Evolutionary conservation across 306 rosid genomes (phyloP).

Genomic region (Mimosa bimucronata): DNA sequence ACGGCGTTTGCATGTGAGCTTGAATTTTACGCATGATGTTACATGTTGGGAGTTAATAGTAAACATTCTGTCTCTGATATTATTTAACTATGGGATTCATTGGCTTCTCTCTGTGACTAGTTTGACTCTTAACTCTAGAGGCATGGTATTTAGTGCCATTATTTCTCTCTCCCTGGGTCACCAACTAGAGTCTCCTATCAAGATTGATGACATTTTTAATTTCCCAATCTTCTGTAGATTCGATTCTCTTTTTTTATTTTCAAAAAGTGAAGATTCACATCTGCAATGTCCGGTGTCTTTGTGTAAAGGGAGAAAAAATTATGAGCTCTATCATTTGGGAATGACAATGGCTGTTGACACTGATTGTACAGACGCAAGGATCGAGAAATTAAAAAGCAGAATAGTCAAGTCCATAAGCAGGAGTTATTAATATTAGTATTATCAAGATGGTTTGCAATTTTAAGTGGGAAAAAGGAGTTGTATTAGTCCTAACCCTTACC

Average conservation of each 20-base stretch:
- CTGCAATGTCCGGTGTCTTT: background rate
- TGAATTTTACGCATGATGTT: conserved; percentile 29
- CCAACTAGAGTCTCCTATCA: conserved; percentile 26
- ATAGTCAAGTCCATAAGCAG: background rate
- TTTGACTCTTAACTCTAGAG: conserved; percentile 39
- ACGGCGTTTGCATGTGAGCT: conserved; percentile 27
- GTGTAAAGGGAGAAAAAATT: conserved; percentile 4
- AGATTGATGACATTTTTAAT: conserved; percentile 8
- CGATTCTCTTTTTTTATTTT: background rate
- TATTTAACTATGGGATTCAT: conserved; percentile 30
- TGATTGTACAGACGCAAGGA: background rate
- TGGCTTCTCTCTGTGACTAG: conserved; percentile 37
- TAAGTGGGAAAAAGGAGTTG: background rate
- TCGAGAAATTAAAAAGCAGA: conserved; percentile 27
- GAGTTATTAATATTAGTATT: background rate
- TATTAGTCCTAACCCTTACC: no score
- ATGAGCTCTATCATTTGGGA: conserved; percentile 12
- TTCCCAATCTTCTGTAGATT: background rate
- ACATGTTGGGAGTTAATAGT: conserved; percentile 14
- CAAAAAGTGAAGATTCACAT: background rate
- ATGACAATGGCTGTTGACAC: conserved; percentile 26
- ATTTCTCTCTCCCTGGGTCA: background rate
- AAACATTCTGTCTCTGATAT: conserved; percentile 28
- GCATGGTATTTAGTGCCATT: conserved; percentile 25
- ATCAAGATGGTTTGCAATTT: background rate